Percentiles rank a stretch among this genome's conserved stretches.
These are phyloP conservation scores for Phaeophleospora eucalypticola DNA, from an alignment of 2,329 filamentous ascomycete genomes.

Conservation along the genomic window DNA sequence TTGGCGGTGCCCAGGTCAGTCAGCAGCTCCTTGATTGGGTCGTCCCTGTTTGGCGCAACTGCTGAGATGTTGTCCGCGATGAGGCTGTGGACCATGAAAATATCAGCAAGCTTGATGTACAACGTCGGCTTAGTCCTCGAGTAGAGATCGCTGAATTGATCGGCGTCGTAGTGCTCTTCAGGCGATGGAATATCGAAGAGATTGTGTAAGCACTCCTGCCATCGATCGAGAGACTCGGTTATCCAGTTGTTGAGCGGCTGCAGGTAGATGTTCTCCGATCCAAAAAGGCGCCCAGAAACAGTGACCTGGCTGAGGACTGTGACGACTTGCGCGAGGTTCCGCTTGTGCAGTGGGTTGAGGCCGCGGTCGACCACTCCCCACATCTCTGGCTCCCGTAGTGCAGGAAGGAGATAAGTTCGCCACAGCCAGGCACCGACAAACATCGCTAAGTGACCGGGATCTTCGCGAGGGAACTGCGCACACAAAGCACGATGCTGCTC, in stretches of 20 bases:
- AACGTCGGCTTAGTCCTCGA: slow-evolving; percentile 93
- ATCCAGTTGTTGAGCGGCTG: slow-evolving; percentile 93
- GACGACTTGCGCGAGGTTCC: slow-evolving; percentile 82
- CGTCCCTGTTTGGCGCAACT: slow-evolving; percentile 77
- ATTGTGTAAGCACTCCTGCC: slow-evolving; percentile 69
- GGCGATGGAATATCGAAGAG: slow-evolving; percentile 80
- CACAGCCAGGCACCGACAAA: slow-evolving; percentile 88
- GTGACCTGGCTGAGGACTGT: slow-evolving; percentile 89
- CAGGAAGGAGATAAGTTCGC: slow-evolving; percentile 89
- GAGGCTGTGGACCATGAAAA: slow-evolving; percentile 91
- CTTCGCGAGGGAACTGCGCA: slow-evolving; percentile 73
- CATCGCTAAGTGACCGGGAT: slow-evolving; percentile 72
- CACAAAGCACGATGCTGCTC: slow-evolving; percentile 78
- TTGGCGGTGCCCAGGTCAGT: slow-evolving; percentile 93
- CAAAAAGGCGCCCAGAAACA: slow-evolving; percentile 82
- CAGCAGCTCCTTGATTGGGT: slow-evolving; percentile 84
- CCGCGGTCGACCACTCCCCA: slow-evolving; percentile 88
- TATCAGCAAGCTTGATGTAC: slow-evolving; percentile 98
- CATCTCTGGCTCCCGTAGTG: slow-evolving; percentile 82
- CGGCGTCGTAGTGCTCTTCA: slow-evolving; percentile 92
- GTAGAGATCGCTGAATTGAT: slow-evolving; percentile 97
- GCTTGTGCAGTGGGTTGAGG: slow-evolving; percentile 84
- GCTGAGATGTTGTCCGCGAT: slow-evolving; percentile 72
- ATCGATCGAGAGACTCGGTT: slow-evolving; percentile 73
- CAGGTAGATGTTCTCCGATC: slow-evolving; percentile 89